Base-by-base conservation (phyloP, 116 monocot genomes). In the Posidonia oceanica region DNA sequence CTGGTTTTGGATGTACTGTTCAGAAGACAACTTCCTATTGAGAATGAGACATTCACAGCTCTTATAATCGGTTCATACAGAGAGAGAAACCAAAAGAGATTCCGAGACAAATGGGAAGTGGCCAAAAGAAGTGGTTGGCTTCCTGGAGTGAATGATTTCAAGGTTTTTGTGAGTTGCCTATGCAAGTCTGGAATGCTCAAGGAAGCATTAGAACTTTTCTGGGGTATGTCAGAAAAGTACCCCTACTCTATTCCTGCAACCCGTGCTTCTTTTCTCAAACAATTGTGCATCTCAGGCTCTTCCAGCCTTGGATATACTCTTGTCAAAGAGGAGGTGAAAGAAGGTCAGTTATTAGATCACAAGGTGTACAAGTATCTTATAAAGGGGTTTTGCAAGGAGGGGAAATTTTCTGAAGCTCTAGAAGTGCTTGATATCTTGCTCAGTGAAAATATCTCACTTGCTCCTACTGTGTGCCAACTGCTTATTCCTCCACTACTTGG, bases 131-230 rank as follows among this genome's bases (percentile, higher is more conserved):
- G 64, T 42, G 56, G 48, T 12, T 84, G 80, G 73, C 74, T 71
- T 62, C 82, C 74, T 36, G 64, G 22, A 8, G 62, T 38, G 51
- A 62, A 66, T 51, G 81, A 87, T 58, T 59, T 83, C 14, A 69
- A 77, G 40, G 38, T 15, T 64, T 67, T 82, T 54, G 20, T 77
- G 15, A 79, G 71, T 67, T 83, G 48, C 75, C 74, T 93, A 38
- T 80, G 86, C 68, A 76, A 74, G 55, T 77, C 37, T 54, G 77
- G 89, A 70, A 72, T 86, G 75, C 71, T 94, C 38, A 70, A 76
- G 51, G 83, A 90, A 76, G 70, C 72, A 66, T 52, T 87, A 51
- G 71, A 79, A 52, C 64, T 94, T 61, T 81, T 83, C 38, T 71
- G 80, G 37, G 56, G 12, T 22, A 74, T 84, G 42, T 39, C 68